Base-by-base conservation (phyloP, 495 filamentous ascomycete genomes). In the Hypoxylon perforatum region DNA sequence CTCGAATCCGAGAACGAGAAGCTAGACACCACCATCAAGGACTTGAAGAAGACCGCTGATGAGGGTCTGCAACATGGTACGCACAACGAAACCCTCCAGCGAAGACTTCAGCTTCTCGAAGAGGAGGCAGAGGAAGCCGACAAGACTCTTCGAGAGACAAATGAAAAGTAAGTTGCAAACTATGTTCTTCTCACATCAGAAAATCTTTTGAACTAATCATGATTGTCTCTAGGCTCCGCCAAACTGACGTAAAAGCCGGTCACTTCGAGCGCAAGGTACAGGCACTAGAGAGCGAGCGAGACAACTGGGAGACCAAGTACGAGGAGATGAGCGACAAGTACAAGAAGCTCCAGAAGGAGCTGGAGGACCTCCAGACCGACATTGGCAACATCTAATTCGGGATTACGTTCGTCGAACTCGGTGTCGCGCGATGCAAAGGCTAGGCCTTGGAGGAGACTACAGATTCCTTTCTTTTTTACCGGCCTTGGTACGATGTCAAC, bases 181-280 rank as follows among this genome's bases (percentile, higher is more conserved):
- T 41, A 15, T 33, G 8, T 11, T 18, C 11, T 23, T 12, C 0
- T 56, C n/a, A 25, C 46, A 18, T 53, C 50, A 22, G 18, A 61
- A 22, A 50, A 63, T n/a, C n/a, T n/a, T n/a, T n/a, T n/a, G 62
- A 49, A 57, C 75, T 78, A 62, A 79, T 73, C 22, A 50, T 14
- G 4, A 33, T 23, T 30, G 46, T 39, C 52, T 58, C 57, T 22
- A 99, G 95, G 81, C 92, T 98, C 73, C 93, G 96, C 72, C 94
- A 96, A 82, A 97, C 95, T 78, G 95, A 98, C 78, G 93, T 98
- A 81, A 97, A 97, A 84, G 93, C 95, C 76, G 96, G 94, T 63
- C 95, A 99, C 85, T 97, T 93, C 81, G 96, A 98, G 82, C 96
- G 96, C 84, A 97, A 99, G 83, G 95, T 99, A 65, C 91, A 96